phyloP scores from a whole-genome alignment of 1,284 basidiomycete genomes.

The Vanrija sp. region DNA sequence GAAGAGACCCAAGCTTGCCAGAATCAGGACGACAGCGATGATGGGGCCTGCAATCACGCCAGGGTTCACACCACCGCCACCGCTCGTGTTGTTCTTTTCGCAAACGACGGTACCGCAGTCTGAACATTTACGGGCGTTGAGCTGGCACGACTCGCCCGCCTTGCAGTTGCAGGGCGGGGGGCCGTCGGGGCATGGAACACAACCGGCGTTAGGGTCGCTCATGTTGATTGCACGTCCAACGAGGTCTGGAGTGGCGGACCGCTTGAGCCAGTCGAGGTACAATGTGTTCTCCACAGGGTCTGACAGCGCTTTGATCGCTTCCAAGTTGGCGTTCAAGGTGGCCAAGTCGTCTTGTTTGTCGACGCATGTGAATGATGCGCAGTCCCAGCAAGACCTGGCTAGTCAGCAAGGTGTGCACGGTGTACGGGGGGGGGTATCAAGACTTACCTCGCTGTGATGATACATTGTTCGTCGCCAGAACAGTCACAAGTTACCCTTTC shows the following conservation, averaged over 20 bases:
- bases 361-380: no score
- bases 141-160: slow-evolving; percentile 35
- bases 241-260: slow-evolving; percentile 21
- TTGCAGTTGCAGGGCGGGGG: slow-evolving; percentile 34
- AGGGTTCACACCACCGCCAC: slow-evolving; percentile 29
- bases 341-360: no score
- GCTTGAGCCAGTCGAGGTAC: slow-evolving; percentile 27
- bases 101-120: slow-evolving; percentile 29
- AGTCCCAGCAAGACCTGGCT: no score
- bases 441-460: not conserved
- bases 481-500: no score
- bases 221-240: no score
- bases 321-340: no score
- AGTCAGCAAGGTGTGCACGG: not conserved
- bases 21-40: slow-evolving; percentile 41
- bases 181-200: no score
- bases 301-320: no score
- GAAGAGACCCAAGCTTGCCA: slow-evolving; percentile 41
- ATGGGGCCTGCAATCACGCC: slow-evolving; percentile 49
- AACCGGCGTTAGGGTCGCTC: no score
- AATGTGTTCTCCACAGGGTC: no score
- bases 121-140: slow-evolving; percentile 43
- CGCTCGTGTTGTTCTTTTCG: not conserved
- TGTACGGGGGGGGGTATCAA: slow-evolving; percentile 7
- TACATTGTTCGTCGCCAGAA: no score